phyloP scores from a whole-genome alignment of 768 basidiomycete species.

The Pleurotus eryngii region DNA sequence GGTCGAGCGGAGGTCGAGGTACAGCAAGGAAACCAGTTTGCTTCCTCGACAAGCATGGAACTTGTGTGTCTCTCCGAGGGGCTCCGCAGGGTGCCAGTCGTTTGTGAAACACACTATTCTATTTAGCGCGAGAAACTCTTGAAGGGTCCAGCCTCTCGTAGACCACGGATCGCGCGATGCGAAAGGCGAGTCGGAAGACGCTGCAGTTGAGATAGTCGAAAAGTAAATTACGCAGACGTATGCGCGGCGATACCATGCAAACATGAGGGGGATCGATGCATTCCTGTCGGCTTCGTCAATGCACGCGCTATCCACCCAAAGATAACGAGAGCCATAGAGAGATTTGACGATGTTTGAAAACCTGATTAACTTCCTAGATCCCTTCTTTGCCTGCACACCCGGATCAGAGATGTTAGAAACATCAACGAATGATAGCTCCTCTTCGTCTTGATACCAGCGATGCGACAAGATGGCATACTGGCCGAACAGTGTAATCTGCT shows the following conservation, averaged over 20 bases:
- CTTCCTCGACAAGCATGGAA: too few relatives aligned
- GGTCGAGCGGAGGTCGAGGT: too few relatives aligned
- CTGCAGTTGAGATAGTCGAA: background rate
- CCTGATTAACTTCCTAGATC: too few relatives aligned
- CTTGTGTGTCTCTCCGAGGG: too few relatives aligned
- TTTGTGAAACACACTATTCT: background rate
- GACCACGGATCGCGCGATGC: background rate
- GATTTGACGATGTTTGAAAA: too few relatives aligned
- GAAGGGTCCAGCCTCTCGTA: background rate
- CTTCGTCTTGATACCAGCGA: background rate
- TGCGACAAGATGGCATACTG: slow-evolving; percentile 3
- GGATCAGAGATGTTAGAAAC: too few relatives aligned
- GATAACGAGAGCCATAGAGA: background rate
- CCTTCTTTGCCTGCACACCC: too few relatives aligned
- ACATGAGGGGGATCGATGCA: background rate
- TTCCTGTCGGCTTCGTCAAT: background rate
- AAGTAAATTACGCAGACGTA: background rate
- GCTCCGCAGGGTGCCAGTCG: too few relatives aligned
- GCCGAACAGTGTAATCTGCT: too few relatives aligned
- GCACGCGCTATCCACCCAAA: slow-evolving; percentile 1
- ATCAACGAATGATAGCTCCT: too few relatives aligned
- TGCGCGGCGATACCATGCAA: background rate
- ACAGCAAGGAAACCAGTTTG: too few relatives aligned
- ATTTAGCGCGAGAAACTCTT: background rate
- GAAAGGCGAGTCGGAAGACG: too few relatives aligned